Conservation (phyloP, 192 early-diverging fungal genomes). For the Obelidium mucronatum region DNA sequence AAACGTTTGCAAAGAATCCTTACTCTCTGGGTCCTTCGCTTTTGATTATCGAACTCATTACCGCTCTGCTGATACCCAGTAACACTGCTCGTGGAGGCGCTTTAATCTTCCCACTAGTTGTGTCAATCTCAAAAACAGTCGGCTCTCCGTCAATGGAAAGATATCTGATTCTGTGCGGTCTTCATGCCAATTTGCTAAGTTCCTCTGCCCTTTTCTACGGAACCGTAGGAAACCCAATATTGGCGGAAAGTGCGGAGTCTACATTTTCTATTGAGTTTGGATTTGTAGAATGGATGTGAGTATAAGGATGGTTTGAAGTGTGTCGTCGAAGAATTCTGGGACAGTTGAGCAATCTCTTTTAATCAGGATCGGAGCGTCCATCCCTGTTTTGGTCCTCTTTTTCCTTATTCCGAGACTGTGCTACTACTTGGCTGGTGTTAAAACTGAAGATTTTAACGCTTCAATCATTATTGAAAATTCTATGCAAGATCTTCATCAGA, state of each 20-base stretch:
- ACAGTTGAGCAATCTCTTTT: conserved; percentile 4
- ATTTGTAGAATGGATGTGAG: conserved; percentile 69
- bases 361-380: conserved; percentile 10
- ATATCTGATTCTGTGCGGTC: conserved; percentile 68
- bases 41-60: conserved; percentile 77
- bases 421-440: conserved; percentile 5
- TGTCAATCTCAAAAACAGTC: conserved; percentile 65
- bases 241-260: conserved; percentile 62
- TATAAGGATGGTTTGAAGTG: conserved; percentile 37
- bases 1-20: conserved; percentile 45
- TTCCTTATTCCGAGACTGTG: conserved; percentile 14
- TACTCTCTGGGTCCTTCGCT: conserved; percentile 62
- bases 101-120: conserved; percentile 78
- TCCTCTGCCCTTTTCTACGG: conserved; percentile 79
- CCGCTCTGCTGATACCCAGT: conserved; percentile 30
- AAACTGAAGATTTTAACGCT: conserved; percentile 32
- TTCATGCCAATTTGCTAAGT: conserved; percentile 74
- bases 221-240: conserved; percentile 78
- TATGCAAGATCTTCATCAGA: conserved; percentile 28
- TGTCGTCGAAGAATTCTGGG: no score
- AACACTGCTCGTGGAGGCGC: conserved; percentile 78
- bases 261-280: conserved; percentile 72
- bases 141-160: conserved; percentile 58
- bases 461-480: conserved; percentile 14
- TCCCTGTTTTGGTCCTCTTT: conserved; percentile 15